phyloP scores from a whole-genome alignment of 2,329 filamentous ascomycete species.

The Fusarium bulbicola region DNA sequence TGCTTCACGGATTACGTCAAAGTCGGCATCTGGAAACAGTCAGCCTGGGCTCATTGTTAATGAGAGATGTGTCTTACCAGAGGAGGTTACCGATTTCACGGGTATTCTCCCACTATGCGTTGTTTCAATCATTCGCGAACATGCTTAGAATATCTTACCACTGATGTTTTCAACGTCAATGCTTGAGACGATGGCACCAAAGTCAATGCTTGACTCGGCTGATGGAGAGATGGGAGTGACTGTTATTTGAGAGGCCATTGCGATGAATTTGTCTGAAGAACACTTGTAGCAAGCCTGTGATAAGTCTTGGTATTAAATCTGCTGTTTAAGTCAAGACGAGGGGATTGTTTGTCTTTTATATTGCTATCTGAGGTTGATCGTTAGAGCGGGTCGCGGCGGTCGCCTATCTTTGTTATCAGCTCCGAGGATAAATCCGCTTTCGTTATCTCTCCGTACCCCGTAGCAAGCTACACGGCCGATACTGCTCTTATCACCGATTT shows the following conservation, averaged over 20 bases:
- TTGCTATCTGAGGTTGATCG: background rate
- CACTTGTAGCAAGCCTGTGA: background rate
- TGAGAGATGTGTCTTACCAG: slow-evolving; percentile 53
- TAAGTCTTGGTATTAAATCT: background rate
- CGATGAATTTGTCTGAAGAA: background rate
- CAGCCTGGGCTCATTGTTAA: slow-evolving; percentile 13
- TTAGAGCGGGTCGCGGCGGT: slow-evolving; percentile 26
- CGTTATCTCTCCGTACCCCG: background rate
- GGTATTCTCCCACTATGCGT: slow-evolving; percentile 58
- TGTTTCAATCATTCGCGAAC: slow-evolving; percentile 4
- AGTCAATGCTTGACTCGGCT: slow-evolving; percentile 57
- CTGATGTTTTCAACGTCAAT: slow-evolving; percentile 69
- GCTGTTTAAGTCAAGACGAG: background rate
- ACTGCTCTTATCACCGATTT: background rate
- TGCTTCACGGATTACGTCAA: slow-evolving; percentile 68
- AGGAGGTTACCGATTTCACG: slow-evolving; percentile 69
- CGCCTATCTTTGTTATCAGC: slow-evolving; percentile 27
- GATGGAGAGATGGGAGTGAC: slow-evolving; percentile 51
- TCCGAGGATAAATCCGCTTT: background rate
- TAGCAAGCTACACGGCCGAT: background rate
- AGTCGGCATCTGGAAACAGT: slow-evolving; percentile 65
- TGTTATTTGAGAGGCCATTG: slow-evolving; percentile 42
- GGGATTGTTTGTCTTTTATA: slow-evolving; percentile 14
- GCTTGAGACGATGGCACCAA: slow-evolving; percentile 68
- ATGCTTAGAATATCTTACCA: slow-evolving; percentile 54